Percentiles rank a stretch among this genome's conserved stretches.
Conservation (phyloP, 352 stramenopile genomes). For the Albugo candida region DNA sequence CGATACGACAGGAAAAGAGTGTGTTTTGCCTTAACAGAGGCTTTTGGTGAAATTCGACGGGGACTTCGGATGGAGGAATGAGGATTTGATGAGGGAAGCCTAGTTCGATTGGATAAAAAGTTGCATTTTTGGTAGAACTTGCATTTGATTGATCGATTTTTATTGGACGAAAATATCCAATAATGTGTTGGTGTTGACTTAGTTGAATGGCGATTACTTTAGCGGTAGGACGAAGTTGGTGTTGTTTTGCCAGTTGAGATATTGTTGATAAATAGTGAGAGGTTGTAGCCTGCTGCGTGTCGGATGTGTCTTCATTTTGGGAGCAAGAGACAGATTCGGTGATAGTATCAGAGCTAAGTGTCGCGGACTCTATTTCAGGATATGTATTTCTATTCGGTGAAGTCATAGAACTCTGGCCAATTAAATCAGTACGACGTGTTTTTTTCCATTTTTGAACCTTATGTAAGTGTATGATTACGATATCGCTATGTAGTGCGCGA, state of each 20-base stretch:
- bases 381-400: constrained; percentile 17
- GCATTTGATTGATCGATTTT: constrained; percentile 16
- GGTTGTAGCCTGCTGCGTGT: no score
- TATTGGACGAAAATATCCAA: constrained; percentile 38
- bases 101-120: constrained; percentile 53
- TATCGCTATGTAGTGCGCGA: constrained; percentile 56
- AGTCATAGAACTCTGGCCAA: constrained; percentile 14
- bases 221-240: constrained; percentile 25
- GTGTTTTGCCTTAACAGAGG: constrained; percentile 25
- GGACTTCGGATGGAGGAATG: constrained; percentile 46
- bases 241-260: constrained; percentile 14
- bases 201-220: constrained; percentile 46
- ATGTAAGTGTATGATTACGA: constrained; percentile 42
- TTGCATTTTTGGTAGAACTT: constrained; percentile 24
- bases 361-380: constrained; percentile 6
- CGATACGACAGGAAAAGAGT: constrained; percentile 23
- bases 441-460: constrained; percentile 12
- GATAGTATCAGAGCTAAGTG: no score
- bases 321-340: no score
- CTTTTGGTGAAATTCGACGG: constrained; percentile 35
- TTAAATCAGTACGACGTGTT: constrained; percentile 13
- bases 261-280: constrained; percentile 8
- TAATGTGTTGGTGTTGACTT: constrained; percentile 33
- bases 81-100: constrained; percentile 42
- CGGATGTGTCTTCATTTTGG: no score